Conservation (phyloP, 2,329 filamentous ascomycete species). For the Scedosporium dehoogii region DNA sequence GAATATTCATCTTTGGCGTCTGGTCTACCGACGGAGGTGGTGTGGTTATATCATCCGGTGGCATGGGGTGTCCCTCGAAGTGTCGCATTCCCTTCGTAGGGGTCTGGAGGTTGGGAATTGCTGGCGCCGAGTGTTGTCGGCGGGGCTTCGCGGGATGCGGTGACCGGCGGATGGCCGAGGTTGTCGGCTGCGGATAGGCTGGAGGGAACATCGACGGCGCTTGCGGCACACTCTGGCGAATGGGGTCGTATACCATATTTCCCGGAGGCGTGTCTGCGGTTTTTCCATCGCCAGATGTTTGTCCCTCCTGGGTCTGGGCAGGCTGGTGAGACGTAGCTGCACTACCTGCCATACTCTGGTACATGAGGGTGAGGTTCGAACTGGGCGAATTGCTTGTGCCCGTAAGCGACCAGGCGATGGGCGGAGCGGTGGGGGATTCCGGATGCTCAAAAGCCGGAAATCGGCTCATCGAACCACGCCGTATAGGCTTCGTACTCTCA, state of each 20-base stretch:
- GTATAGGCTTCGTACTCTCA: slow-evolving; percentile 54
- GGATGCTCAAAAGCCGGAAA: slow-evolving; percentile 35
- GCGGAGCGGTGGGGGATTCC: slow-evolving; percentile 38
- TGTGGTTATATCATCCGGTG: slow-evolving; percentile 21
- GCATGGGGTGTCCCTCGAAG: slow-evolving; percentile 19
- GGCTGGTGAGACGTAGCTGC: neutral
- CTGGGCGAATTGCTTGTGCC: slow-evolving; percentile 79
- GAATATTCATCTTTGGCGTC: slow-evolving; percentile 16
- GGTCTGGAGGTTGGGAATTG: slow-evolving; percentile 8
- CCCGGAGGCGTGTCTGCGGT: slow-evolving; percentile 41
- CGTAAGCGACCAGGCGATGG: slow-evolving; percentile 78
- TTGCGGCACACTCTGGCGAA: slow-evolving; percentile 45
- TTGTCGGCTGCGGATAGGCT: slow-evolving; percentile 37
- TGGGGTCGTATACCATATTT: slow-evolving; percentile 52
- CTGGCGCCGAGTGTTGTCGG: slow-evolving; percentile 13
- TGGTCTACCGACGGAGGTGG: slow-evolving; percentile 18
- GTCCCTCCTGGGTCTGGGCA: neutral
- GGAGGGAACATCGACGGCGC: slow-evolving; percentile 36
- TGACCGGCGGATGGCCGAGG: slow-evolving; percentile 37
- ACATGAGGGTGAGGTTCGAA: slow-evolving; percentile 74
- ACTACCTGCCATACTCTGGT: slow-evolving; percentile 43
- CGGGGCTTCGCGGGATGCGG: slow-evolving; percentile 19
- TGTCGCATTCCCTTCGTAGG: slow-evolving; percentile 14
- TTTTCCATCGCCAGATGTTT: slow-evolving; percentile 4
- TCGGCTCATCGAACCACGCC: slow-evolving; percentile 26